phyloP scores from a whole-genome alignment of 108 stramenopile species.

The Cyclostephanos tholiformis region DNA sequence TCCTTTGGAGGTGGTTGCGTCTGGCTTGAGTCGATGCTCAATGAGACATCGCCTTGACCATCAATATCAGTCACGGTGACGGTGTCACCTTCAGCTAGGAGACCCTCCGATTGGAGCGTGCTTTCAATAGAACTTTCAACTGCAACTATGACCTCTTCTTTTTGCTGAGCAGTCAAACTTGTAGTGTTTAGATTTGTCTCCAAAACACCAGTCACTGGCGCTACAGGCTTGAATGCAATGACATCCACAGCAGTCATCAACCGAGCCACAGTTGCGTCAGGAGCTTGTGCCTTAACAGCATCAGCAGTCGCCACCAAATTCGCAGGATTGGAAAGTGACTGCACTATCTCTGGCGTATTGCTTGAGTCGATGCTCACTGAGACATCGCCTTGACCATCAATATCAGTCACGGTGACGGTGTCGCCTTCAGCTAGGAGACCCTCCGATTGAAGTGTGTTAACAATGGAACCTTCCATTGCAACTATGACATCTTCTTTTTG shows the following conservation, averaged over 20 bases:
- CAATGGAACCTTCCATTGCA: neutral
- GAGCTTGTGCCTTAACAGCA: neutral
- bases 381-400: neutral
- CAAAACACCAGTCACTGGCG: neutral
- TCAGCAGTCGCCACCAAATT: conserved; percentile 1
- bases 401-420: conserved; percentile 3
- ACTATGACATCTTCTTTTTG: neutral
- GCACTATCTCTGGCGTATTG: neutral
- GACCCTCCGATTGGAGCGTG: neutral
- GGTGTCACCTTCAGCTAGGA: conserved; percentile 5
- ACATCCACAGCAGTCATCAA: neutral
- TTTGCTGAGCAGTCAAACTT: neutral
- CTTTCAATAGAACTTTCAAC: neutral
- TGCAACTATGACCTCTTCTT: conserved; percentile 2
- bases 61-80: conserved; percentile 6
- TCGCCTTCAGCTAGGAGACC: conserved; percentile 7
- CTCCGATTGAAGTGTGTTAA: conserved; percentile 3
- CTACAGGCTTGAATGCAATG: neutral
- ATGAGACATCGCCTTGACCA: neutral
- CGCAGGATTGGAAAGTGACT: neutral
- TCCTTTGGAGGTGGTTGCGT: neutral
- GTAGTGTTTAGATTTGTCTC: conserved; percentile 4
- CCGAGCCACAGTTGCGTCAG: neutral
- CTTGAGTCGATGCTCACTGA: neutral
- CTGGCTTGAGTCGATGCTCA: neutral